These are phyloP conservation scores for Termitomyces sp. DNA, from an alignment of 768 basidiomycete species.

Conservation along the genomic window DNA sequence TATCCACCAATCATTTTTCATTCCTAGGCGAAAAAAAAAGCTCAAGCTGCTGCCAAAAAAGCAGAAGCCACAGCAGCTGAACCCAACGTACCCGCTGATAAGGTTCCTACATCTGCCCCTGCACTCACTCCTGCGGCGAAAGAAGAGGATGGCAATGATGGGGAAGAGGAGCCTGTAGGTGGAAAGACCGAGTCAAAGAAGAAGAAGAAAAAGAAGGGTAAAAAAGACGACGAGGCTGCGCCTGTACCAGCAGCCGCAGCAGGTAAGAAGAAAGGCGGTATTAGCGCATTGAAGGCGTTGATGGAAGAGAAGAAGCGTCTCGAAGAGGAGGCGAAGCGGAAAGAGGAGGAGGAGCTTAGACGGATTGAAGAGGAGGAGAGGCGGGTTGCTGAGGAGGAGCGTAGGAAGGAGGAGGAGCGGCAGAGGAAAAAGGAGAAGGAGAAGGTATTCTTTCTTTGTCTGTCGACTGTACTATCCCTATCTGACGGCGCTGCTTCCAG, in stretches of 20 bases:
- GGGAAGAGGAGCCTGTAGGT: conserved; percentile 54
- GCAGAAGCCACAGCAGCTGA: conserved; percentile 30
- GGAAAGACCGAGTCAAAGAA: conserved; percentile 63
- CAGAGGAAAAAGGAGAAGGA: conserved; percentile 84
- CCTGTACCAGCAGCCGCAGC: conserved; percentile 31
- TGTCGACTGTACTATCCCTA: not conserved
- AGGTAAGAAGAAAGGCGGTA: conserved; percentile 71
- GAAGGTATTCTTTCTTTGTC: conserved; percentile 45
- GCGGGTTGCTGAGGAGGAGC: conserved; percentile 70
- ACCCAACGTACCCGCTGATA: conserved; percentile 25
- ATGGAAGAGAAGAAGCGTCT: conserved; percentile 90
- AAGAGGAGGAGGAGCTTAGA: conserved; percentile 73
- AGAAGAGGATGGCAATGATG: conserved; percentile 63
- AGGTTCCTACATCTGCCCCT: conserved; percentile 22
- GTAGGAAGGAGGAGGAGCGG: conserved; percentile 78
- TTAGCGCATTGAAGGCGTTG: conserved; percentile 83
- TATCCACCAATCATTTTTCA: conserved; percentile 9
- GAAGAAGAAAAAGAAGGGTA: conserved; percentile 86
- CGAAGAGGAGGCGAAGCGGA: conserved; percentile 76
- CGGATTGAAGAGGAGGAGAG: conserved; percentile 91
- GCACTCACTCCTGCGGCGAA: conserved; percentile 26
- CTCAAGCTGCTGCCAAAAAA: conserved; percentile 87
- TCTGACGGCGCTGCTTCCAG: conserved; percentile 35
- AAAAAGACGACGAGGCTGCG: conserved; percentile 52
- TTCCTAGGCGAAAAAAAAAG: conserved; percentile 88